Evolutionary conservation across 345 rosid genomes (phyloP).

Genomic region (Arabidopsis arenosa): DNA sequence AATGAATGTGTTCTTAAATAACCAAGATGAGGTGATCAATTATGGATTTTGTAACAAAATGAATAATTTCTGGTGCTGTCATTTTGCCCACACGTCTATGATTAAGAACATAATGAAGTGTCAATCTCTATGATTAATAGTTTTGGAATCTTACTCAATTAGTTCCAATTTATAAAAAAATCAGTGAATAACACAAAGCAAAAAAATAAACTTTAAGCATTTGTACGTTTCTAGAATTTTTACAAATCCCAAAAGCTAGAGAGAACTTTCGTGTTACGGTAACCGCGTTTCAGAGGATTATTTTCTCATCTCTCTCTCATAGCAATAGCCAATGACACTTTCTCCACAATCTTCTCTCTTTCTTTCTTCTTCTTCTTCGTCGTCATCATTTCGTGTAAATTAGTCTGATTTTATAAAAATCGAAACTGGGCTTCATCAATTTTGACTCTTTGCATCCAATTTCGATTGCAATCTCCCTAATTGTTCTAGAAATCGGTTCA

Average conservation of each 20-base stretch:
- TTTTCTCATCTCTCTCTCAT: conserved; percentile 3
- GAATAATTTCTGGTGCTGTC: conserved; percentile 3
- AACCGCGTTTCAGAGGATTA: conserved; percentile 41
- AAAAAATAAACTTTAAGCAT: background rate
- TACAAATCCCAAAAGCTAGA: conserved; percentile 22
- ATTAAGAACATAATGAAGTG: conserved; percentile 32
- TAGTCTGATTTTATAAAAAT: conserved; percentile 5
- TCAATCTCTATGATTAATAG: conserved; percentile 35
- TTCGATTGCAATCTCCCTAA: background rate
- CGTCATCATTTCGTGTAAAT: conserved; percentile 40
- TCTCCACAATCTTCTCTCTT: conserved; percentile 31
- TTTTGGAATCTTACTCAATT: conserved; percentile 32
- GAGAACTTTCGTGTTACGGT: conserved; percentile 1
- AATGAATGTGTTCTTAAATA: background rate
- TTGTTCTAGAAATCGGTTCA: background rate
- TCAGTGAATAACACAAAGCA: background rate
- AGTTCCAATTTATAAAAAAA: background rate
- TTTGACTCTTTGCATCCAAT: conserved; percentile 13
- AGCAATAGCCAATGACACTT: conserved; percentile 37
- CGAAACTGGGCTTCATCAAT: conserved; percentile 35
- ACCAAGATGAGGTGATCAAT: background rate
- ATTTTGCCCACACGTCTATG: conserved; percentile 22
- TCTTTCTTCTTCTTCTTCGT: conserved; percentile 16
- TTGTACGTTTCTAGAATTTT: conserved; percentile 27
- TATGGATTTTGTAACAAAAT: background rate